These are phyloP conservation scores for Aureobasidium sp. DNA, from an alignment of 2,329 filamentous ascomycete genomes.

Conservation along the genomic window DNA sequence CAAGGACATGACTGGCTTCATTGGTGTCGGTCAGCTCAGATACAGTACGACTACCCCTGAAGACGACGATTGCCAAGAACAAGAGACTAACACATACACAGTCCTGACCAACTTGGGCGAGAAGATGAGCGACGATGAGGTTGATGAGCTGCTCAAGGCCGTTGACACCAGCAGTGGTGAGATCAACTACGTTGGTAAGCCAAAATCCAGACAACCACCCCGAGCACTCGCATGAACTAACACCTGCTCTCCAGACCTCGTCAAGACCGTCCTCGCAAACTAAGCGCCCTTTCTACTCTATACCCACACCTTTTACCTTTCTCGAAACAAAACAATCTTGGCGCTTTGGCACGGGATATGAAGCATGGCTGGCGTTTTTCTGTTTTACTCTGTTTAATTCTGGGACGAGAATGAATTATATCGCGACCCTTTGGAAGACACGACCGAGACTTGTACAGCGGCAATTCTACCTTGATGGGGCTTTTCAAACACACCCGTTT, in stretches of 20 bases:
- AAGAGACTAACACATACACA: not conserved
- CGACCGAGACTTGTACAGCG: conserved; percentile 7
- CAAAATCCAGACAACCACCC: not conserved
- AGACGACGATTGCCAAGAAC: not conserved
- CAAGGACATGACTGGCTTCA: conserved; percentile 97
- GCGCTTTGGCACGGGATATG: conserved; percentile 11
- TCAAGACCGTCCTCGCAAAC: conserved; percentile 36
- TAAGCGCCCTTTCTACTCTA: conserved; percentile 18
- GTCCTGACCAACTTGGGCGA: conserved; percentile 96
- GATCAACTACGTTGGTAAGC: conserved; percentile 91
- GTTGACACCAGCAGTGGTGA: conserved; percentile 94
- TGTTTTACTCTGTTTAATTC: conserved; percentile 8
- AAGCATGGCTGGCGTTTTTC: conserved; percentile 14
- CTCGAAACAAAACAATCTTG: conserved; percentile 11
- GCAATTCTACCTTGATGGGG: not conserved
- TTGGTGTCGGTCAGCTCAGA: conserved; percentile 93
- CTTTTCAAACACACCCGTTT: not conserved
- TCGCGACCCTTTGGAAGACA: not conserved
- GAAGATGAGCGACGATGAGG: conserved; percentile 99
- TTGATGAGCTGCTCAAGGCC: conserved; percentile 96
- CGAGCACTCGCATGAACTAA: not conserved
- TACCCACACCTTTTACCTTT: not conserved
- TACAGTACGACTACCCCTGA: conserved; percentile 50
- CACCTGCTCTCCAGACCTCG: conserved; percentile 25
- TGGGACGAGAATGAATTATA: conserved; percentile 1